A percentile compares a stretch with the other conserved stretches of the same genome.
Conservation (phyloP, 139 green algal species). For the Chlamydomonas asymmetrica region DNA sequence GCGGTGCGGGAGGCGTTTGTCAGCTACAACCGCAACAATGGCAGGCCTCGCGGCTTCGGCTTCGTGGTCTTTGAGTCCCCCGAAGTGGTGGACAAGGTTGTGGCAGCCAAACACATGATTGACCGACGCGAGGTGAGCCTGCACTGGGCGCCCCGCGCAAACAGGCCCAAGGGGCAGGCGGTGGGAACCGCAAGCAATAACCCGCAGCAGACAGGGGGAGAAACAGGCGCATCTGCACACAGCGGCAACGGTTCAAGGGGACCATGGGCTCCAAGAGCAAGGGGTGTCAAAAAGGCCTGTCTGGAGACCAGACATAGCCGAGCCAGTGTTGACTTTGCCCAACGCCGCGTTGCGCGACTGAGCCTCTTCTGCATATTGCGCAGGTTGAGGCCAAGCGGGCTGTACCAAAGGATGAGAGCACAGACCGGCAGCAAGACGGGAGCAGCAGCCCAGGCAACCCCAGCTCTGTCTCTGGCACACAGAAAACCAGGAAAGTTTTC, state of each 20-base stretch:
- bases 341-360: neutral
- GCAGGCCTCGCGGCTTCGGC: constrained; percentile 85
- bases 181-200: too few relatives aligned
- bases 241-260: too few relatives aligned
- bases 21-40: constrained; percentile 86
- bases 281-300: too few relatives aligned
- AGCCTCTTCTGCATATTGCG: neutral
- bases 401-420: constrained; percentile 88
- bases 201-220: too few relatives aligned
- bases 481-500: constrained; percentile 91
- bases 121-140: constrained; percentile 85
- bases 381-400: constrained; percentile 96
- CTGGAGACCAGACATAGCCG: too few relatives aligned
- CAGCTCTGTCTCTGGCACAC: neutral
- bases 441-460: constrained; percentile 20
- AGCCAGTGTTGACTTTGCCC: constrained; percentile 11
- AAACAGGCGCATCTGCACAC: too few relatives aligned
- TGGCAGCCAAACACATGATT: constrained; percentile 86
- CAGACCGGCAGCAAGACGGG: constrained; percentile 49
- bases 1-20: constrained; percentile 87
- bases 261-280: too few relatives aligned
- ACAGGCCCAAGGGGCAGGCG: too few relatives aligned
- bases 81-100: constrained; percentile 88
- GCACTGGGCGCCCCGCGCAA: too few relatives aligned
- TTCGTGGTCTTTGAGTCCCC: constrained; percentile 91